Percentiles rank a stretch among this genome's conserved stretches.
Evolutionary conservation across 2,329 filamentous ascomycete genomes (phyloP).

Genomic region (Fusarium nematophilum): DNA sequence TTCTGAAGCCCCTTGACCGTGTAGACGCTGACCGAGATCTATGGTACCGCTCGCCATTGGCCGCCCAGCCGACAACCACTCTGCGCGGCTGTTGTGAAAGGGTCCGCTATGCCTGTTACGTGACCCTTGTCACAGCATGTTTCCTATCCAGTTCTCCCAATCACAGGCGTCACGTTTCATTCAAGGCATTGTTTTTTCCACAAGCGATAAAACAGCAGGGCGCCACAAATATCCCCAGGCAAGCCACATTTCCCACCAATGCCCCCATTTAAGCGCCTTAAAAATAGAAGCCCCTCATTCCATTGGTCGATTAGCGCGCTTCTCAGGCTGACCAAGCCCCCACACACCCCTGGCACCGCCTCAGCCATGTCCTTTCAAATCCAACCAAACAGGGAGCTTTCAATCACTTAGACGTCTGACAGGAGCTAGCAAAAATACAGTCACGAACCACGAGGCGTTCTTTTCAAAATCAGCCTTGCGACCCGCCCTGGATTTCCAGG

Average conservation of each 20-base stretch:
- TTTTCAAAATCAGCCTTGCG: constrained; percentile 38
- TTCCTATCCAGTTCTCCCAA: background rate
- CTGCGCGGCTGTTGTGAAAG: background rate
- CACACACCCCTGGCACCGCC: constrained; percentile 36
- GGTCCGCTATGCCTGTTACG: background rate
- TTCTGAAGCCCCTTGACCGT: constrained; percentile 17
- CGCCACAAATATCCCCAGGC: constrained; percentile 27
- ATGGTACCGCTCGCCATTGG: constrained; percentile 39
- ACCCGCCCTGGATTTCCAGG: constrained; percentile 16
- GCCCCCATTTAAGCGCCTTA: constrained; percentile 40
- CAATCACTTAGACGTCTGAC: constrained; percentile 2
- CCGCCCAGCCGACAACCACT: constrained; percentile 1
- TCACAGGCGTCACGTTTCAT: constrained; percentile 4
- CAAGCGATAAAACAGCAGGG: too few species aligned
- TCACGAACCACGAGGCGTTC: constrained; percentile 34
- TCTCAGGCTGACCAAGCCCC: constrained; percentile 29
- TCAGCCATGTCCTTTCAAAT: constrained; percentile 13
- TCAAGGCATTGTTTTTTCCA: constrained; percentile 13
- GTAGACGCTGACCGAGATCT: constrained; percentile 40
- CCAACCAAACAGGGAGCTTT: constrained; percentile 24
- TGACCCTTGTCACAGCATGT: background rate
- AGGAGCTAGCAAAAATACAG: too few species aligned
- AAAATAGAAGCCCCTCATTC: constrained; percentile 33
- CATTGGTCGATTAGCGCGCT: constrained; percentile 41
- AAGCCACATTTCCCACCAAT: constrained; percentile 16